Percentiles rank a stretch among this genome's conserved stretches.
phyloP scores from a whole-genome alignment of 2,329 filamentous ascomycete genomes.

The Xylogone sp. region DNA sequence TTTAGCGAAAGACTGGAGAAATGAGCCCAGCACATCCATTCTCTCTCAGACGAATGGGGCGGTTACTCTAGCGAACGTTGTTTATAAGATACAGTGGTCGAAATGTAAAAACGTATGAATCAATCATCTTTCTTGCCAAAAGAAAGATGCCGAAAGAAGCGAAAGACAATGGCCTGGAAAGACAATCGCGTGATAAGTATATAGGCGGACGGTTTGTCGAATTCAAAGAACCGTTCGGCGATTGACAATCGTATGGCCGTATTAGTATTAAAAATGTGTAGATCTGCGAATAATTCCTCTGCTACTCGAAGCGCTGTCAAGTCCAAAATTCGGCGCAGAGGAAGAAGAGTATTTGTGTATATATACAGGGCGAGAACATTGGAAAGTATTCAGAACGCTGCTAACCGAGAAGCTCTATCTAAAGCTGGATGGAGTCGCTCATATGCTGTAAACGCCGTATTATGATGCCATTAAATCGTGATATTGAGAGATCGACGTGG shows the following conservation, averaged over 20 bases:
- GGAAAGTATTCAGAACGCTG: conserved; percentile 11
- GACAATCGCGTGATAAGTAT: background rate
- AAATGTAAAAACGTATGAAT: background rate
- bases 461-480: conserved; percentile 29
- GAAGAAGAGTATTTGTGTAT: conserved; percentile 9
- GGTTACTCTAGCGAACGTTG: conserved; percentile 29
- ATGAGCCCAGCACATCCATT: conserved; percentile 23
- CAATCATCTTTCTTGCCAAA: background rate
- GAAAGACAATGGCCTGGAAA: conserved; percentile 5
- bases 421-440: conserved; percentile 18
- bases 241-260: background rate
- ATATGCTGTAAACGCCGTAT: conserved; percentile 27
- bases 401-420: conserved; percentile 13
- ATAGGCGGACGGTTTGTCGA: background rate
- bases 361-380: conserved; percentile 21
- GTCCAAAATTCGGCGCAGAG: background rate
- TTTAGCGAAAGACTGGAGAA: conserved; percentile 13
- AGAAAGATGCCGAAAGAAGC: conserved; percentile 8
- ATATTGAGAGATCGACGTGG: conserved; percentile 17
- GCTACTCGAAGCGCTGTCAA: conserved; percentile 1
- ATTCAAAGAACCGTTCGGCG: background rate
- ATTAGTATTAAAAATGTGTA: conserved; percentile 24
- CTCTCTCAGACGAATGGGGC: conserved; percentile 15
- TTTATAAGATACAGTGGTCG: conserved; percentile 14
- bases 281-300: conserved; percentile 12